Percentiles rank a stretch among this genome's conserved stretches.
phyloP scores from a whole-genome alignment of 768 basidiomycete genomes.

The Pisolithus microcarpus region DNA sequence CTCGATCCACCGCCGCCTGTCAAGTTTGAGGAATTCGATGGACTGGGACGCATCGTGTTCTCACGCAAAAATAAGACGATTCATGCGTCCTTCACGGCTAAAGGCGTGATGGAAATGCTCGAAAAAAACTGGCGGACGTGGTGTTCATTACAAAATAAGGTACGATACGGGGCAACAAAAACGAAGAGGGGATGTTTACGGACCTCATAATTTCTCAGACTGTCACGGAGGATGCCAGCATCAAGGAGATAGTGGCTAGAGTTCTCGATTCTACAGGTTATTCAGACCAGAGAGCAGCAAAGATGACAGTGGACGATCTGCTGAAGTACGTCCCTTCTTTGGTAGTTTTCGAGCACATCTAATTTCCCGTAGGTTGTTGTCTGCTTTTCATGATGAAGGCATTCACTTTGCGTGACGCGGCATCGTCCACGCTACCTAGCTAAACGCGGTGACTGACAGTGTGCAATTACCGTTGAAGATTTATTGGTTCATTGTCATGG shows the following conservation, averaged over 20 bases:
- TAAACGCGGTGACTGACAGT: too few species aligned
- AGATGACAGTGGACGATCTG: conserved; percentile 91
- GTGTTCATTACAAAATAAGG: conserved; percentile 74
- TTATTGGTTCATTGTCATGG: too few species aligned
- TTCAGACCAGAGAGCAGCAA: conserved; percentile 75
- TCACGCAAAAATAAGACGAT: conserved; percentile 85
- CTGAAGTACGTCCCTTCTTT: conserved; percentile 54
- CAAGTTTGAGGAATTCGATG: conserved; percentile 96
- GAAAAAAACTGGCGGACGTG: conserved; percentile 92
- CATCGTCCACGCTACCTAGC: background rate
- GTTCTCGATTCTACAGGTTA: conserved; percentile 67
- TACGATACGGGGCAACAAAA: conserved; percentile 12
- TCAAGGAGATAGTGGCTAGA: conserved; percentile 64
- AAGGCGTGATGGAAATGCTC: conserved; percentile 90
- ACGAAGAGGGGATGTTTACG: background rate
- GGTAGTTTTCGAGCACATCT: background rate
- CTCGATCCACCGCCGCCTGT: conserved; percentile 93
- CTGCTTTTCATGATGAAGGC: conserved; percentile 68
- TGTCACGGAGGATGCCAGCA: conserved; percentile 60
- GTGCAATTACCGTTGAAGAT: too few species aligned
- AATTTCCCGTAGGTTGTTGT: conserved; percentile 47
- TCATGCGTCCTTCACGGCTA: conserved; percentile 86
- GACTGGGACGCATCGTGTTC: conserved; percentile 86
- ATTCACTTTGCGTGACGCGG: conserved; percentile 56
- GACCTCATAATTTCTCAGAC: conserved; percentile 35